Percentiles rank a stretch among this genome's conserved stretches.
phyloP scores from a whole-genome alignment of 1,139 yeast genomes.

The Pichia sp. region DNA sequence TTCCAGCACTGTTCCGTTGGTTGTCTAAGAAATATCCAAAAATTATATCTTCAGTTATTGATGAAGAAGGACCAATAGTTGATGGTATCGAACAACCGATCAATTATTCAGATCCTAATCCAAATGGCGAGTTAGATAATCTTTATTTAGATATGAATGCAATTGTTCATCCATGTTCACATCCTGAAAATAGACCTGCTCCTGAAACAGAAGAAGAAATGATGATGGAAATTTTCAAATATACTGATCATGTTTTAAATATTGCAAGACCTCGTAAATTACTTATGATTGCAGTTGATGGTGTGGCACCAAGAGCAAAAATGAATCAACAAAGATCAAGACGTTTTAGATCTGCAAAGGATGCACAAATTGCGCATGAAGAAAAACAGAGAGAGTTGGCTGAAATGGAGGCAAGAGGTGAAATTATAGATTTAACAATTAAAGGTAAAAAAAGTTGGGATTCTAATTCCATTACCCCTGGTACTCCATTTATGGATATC shows the following conservation, averaged over 20 bases:
- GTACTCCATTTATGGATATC: constrained; percentile 94
- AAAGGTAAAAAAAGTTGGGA: constrained; percentile 68
- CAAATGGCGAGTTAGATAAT: constrained; percentile 93
- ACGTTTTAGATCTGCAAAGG: constrained; percentile 91
- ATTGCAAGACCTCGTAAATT: constrained; percentile 95
- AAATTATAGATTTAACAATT: constrained; percentile 56
- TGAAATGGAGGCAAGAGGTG: constrained; percentile 55
- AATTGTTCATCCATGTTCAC: constrained; percentile 96
- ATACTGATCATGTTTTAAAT: constrained; percentile 81
- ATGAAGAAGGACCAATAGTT: constrained; percentile 53
- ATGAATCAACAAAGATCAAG: constrained; percentile 98
- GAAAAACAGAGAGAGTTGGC: constrained; percentile 49
- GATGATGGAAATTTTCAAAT: constrained; percentile 84
- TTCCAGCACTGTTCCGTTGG: constrained; percentile 98
- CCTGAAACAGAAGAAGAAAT: constrained; percentile 94
- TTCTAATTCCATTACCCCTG: constrained; percentile 97
- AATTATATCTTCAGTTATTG: constrained; percentile 84
- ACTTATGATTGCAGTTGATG: constrained; percentile 93
- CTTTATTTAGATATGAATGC: constrained; percentile 94
- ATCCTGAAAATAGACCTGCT: constrained; percentile 89
- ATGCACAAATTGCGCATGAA: constrained; percentile 68
- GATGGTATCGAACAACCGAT: constrained; percentile 61
- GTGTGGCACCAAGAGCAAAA: constrained; percentile 98
- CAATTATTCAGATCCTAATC: constrained; percentile 71
- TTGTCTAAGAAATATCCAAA: constrained; percentile 88